Evolutionary conservation across 2,329 filamentous ascomycete genomes (phyloP), one percentile per base, ranked within the genome.

Genomic region (Penicillium sclerotigenum): DNA sequence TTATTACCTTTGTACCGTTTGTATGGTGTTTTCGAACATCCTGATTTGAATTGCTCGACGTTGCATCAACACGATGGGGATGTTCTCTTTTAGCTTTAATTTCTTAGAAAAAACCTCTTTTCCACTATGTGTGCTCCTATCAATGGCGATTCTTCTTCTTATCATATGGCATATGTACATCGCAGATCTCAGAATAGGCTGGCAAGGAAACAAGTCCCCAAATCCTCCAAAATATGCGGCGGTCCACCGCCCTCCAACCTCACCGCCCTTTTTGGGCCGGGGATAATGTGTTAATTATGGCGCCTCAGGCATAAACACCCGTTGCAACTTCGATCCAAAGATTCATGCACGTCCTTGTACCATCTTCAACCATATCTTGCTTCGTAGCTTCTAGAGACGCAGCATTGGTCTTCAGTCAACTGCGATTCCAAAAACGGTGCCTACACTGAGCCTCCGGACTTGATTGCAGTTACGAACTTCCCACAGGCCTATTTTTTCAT

Each of bases 401-500:
- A 22, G 29, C n/a, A 4, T 18, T 26, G 16, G 28, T 20, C 5
- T n/a, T 45, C 42, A 37, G 51, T 51, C 11, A 26, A 43, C 13
- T 8, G 40, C 16, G 14, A 36, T n/a, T 40, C 5, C 9, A 20
- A 28, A 29, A 22, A 22, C 1, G 16, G 26, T 20, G 13, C 52
- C 31, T 28, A 8, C 36, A 52, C 14, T 8, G 14, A 20, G 31
- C 26, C 13, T 16, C 36, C 36, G 18, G n/a, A 40, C 9, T 28
- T 11, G 18, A 40, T 13, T 42, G 20, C 2, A 53, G 34, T 38
- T 42, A 43, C 46, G 37, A 52, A 45, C 50, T 20, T 33, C 38
- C 51, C 57, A 51, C 52, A 61, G 52, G 57, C 47, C 53, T 65
- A 61, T 55, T 62, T 55, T 64, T 62, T 63, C 51, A 59, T 34